Percentiles rank a stretch among this genome's conserved stretches.
These are phyloP conservation scores for Scedosporium dehoogii DNA, from an alignment of 2,329 filamentous ascomycete genomes.

Conservation along the genomic window DNA sequence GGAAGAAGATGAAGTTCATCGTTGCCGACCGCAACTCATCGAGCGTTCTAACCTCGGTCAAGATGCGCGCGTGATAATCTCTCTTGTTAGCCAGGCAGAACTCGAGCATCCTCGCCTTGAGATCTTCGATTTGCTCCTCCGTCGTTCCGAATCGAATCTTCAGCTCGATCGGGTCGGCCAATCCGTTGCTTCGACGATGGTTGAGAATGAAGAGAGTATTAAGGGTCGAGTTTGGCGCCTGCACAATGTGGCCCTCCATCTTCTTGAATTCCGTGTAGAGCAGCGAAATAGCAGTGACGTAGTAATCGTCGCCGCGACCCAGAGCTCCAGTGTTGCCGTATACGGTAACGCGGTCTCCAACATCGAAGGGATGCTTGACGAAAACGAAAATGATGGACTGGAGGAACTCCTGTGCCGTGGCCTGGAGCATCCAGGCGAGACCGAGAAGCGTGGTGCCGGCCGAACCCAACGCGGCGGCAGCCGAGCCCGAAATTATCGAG, in stretches of 20 bases:
- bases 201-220: conserved; percentile 94
- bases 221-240: conserved; percentile 87
- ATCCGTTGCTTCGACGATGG: conserved; percentile 76
- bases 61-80: conserved; percentile 76
- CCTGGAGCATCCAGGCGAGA: conserved; percentile 84
- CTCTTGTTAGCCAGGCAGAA: conserved; percentile 81
- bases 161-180: conserved; percentile 78
- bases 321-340: conserved; percentile 81
- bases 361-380: conserved; percentile 94
- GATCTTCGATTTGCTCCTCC: conserved; percentile 68
- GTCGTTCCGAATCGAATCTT: conserved; percentile 84
- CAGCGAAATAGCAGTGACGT: conserved; percentile 86
- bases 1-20: conserved; percentile 92
- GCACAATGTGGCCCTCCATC: conserved; percentile 93
- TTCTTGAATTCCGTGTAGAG: conserved; percentile 98
- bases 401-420: conserved; percentile 87
- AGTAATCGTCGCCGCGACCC: conserved; percentile 82
- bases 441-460: conserved; percentile 81
- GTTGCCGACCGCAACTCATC: conserved; percentile 77
- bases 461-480: conserved; percentile 83
- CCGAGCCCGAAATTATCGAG: conserved; percentile 79
- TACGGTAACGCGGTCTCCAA: conserved; percentile 83
- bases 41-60: conserved; percentile 74
- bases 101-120: conserved; percentile 70
- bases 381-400: conserved; percentile 94